Evolutionary conservation across 495 filamentous ascomycete genomes (phyloP).

Genomic region (Talaromyces ruber): DNA sequence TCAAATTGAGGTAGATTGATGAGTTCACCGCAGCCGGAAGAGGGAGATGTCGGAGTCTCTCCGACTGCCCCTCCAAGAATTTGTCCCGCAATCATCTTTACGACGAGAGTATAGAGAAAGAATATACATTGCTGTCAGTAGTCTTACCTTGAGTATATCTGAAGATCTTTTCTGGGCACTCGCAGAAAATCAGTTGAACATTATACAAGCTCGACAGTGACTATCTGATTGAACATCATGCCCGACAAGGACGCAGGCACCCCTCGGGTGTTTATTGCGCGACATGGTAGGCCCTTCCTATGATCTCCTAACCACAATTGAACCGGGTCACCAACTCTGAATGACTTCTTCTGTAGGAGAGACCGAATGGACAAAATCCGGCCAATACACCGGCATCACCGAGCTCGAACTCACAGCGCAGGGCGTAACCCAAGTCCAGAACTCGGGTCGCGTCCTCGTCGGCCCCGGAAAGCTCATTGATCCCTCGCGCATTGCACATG

Average conservation of each 20-base stretch:
- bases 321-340: not conserved
- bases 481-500: slow-evolving; percentile 59
- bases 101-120: not conserved
- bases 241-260: slow-evolving; percentile 38
- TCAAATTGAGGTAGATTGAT: not conserved
- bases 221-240: slow-evolving; percentile 11
- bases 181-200: not conserved
- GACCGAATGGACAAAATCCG: slow-evolving; percentile 83
- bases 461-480: slow-evolving; percentile 71
- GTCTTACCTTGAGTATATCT: not conserved
- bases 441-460: slow-evolving; percentile 62
- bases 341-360: slow-evolving; percentile 42
- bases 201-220: not conserved
- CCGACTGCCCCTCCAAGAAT: not conserved
- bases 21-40: not conserved
- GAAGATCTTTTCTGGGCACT: not conserved
- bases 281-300: slow-evolving; percentile 22
- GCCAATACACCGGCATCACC: slow-evolving; percentile 74
- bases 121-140: not conserved
- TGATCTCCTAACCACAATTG: not conserved
- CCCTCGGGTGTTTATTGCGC: slow-evolving; percentile 29
- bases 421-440: slow-evolving; percentile 62
- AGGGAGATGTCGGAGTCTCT: not conserved
- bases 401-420: slow-evolving; percentile 72
- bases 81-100: not conserved